A percentile compares a stretch with the other conserved stretches of the same genome.
Evolutionary conservation across 495 filamentous ascomycete species (phyloP).

Genomic region (Daldinia loculata): DNA sequence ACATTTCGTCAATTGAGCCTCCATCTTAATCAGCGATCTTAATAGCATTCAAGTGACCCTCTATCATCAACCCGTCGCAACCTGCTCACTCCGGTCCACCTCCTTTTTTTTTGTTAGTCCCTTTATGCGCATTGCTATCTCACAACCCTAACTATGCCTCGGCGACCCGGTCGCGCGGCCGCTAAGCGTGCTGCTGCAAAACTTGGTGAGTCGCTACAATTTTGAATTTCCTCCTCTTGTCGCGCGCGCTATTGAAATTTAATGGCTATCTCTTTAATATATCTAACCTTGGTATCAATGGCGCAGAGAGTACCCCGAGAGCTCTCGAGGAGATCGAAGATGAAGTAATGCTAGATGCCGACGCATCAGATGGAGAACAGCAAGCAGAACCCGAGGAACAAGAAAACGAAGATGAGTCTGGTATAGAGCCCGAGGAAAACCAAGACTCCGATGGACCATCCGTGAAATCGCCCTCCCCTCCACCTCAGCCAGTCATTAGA

Average conservation of each 20-base stretch:
- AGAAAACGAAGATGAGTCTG: conserved; percentile 52
- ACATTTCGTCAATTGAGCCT: conserved; percentile 2
- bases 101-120: not conserved
- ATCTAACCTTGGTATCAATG: conserved; percentile 5
- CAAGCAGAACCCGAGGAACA: conserved; percentile 49
- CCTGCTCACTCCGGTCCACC: not conserved
- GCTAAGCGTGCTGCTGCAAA: conserved; percentile 57
- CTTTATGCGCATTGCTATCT: not conserved
- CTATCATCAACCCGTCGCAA: not conserved
- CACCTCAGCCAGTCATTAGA: conserved; percentile 67
- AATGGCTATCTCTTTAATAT: not conserved
- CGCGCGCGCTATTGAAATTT: not conserved
- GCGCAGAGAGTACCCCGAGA: conserved; percentile 61
- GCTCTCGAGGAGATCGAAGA: conserved; percentile 58
- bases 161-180: conserved; percentile 56
- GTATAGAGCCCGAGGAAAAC: conserved; percentile 47
- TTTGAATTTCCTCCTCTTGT: conserved; percentile 3
- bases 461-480: conserved; percentile 60
- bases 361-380: conserved; percentile 51
- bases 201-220: conserved; percentile 48
- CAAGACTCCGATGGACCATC: conserved; percentile 44
- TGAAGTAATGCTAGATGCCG: conserved; percentile 61
- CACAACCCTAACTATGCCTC: conserved; percentile 39
- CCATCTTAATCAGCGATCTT: not conserved
- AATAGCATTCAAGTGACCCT: not conserved